Conservation (phyloP, 805 yeast genomes). For the Barnettozyma sp. region DNA sequence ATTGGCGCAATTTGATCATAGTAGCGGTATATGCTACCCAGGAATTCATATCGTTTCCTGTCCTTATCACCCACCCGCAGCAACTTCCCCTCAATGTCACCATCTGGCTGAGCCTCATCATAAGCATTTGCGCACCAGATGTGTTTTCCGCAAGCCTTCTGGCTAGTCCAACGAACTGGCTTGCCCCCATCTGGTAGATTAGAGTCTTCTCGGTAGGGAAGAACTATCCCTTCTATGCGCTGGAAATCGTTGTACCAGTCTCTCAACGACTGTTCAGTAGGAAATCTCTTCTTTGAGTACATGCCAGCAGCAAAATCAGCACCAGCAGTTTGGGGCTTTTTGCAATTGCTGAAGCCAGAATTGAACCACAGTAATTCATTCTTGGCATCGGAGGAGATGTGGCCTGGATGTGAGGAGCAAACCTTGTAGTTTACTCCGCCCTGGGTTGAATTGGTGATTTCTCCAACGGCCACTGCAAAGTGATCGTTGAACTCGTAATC, state of each 20-base stretch:
- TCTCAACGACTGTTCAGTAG: conserved; percentile 23
- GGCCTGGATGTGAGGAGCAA: conserved; percentile 59
- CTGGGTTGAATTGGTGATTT: neutral
- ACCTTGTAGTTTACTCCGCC: conserved; percentile 31
- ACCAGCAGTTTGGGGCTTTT: conserved; percentile 8
- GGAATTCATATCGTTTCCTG: neutral
- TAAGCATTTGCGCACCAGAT: conserved; percentile 3
- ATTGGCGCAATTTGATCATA: neutral
- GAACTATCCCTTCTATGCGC: conserved; percentile 37
- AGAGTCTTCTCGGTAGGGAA: conserved; percentile 42
- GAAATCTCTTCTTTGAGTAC: conserved; percentile 15
- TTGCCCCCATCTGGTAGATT: neutral
- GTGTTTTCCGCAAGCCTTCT: neutral
- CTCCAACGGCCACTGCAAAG: conserved; percentile 55
- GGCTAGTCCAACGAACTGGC: neutral
- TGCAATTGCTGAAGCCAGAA: conserved; percentile 47
- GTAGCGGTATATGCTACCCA: conserved; percentile 2
- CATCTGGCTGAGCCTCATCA: neutral
- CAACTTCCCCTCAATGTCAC: neutral
- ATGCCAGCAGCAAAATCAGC: conserved; percentile 1
- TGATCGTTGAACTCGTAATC: conserved; percentile 42
- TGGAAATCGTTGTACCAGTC: conserved; percentile 32
- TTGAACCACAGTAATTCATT: conserved; percentile 47
- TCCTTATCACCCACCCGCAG: neutral
- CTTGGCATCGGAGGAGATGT: conserved; percentile 41